phyloP scores from a whole-genome alignment of 768 basidiomycete genomes.

The Lactarius tabidus region DNA sequence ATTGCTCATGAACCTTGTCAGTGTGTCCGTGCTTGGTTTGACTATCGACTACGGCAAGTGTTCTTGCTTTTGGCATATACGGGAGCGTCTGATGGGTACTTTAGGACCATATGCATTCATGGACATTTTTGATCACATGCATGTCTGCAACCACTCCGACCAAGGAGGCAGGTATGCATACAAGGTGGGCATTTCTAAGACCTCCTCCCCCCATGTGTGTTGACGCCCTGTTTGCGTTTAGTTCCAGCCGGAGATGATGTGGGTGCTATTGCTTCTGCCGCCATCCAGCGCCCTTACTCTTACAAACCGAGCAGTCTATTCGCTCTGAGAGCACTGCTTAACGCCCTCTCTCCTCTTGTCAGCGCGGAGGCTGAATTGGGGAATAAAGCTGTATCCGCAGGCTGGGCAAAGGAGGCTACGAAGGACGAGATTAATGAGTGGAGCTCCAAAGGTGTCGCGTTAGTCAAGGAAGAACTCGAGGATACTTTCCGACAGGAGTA shows the following conservation, averaged over 20 bases:
- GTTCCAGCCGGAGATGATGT: conserved; percentile 82
- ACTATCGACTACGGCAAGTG: conserved; percentile 70
- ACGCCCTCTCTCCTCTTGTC: conserved; percentile 77
- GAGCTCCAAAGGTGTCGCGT: conserved; percentile 51
- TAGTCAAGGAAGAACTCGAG: conserved; percentile 58
- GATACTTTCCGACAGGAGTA: conserved; percentile 54
- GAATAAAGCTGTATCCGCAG: conserved; percentile 44
- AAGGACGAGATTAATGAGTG: conserved; percentile 57
- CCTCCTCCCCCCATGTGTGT: conserved; percentile 12
- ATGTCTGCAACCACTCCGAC: conserved; percentile 92
- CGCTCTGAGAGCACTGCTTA: conserved; percentile 73
- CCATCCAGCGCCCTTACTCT: conserved; percentile 12
- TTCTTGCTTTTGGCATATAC: neutral
- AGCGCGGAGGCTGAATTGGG: conserved; percentile 69
- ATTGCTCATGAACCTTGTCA: conserved; percentile 29
- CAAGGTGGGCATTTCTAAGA: conserved; percentile 35
- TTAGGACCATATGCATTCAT: conserved; percentile 89
- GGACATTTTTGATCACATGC: conserved; percentile 82
- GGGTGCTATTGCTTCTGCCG: conserved; percentile 27
- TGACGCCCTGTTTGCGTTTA: conserved; percentile 28
- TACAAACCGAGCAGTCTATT: conserved; percentile 47
- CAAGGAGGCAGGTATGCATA: conserved; percentile 75
- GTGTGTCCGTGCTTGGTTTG: conserved; percentile 68
- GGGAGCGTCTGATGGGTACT: conserved; percentile 8
- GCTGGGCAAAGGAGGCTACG: conserved; percentile 59